These are phyloP conservation scores for Globisporangium ultimum DNA, from an alignment of 352 stramenopile genomes.

Conservation along the genomic window DNA sequence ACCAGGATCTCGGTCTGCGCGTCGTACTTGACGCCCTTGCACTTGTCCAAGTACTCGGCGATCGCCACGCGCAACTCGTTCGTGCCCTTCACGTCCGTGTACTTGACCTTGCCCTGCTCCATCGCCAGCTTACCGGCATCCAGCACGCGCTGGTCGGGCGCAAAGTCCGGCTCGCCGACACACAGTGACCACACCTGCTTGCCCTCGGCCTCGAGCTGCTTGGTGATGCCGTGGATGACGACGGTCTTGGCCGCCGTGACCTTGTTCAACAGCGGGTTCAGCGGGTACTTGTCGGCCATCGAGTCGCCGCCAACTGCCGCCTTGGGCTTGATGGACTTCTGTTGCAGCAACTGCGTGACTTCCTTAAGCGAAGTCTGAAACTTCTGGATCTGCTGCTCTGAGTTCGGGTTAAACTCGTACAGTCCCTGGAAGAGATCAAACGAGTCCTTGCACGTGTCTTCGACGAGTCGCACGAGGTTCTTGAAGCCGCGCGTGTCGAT, in stretches of 20 bases:
- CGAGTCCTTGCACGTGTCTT: conserved; percentile 96
- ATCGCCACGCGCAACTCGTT: conserved; percentile 88
- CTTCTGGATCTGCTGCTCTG: conserved; percentile 75
- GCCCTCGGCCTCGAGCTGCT: conserved; percentile 93
- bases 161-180: conserved; percentile 96
- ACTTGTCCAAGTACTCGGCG: conserved; percentile 81
- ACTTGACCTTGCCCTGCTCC: conserved; percentile 86
- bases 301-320: conserved; percentile 11
- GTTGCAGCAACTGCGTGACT: conserved; percentile 44
- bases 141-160: conserved; percentile 86
- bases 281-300: conserved; percentile 55
- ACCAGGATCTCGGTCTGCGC: conserved; percentile 92
- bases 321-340: conserved; percentile 6
- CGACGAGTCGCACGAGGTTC: conserved; percentile 95
- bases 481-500: conserved; percentile 98
- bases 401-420: conserved; percentile 96
- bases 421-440: conserved; percentile 98
- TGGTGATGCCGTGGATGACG: conserved; percentile 93
- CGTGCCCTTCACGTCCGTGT: conserved; percentile 94
- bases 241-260: conserved; percentile 89
- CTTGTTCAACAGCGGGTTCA: conserved; percentile 79
- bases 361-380: conserved; percentile 60
- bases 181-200: conserved; percentile 90
- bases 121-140: conserved; percentile 81
- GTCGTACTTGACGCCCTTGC: conserved; percentile 91